A percentile compares a stretch with the other conserved stretches of the same genome.
phyloP scores from a whole-genome alignment of 106 monocot species.

The Dioscorea alata region DNA sequence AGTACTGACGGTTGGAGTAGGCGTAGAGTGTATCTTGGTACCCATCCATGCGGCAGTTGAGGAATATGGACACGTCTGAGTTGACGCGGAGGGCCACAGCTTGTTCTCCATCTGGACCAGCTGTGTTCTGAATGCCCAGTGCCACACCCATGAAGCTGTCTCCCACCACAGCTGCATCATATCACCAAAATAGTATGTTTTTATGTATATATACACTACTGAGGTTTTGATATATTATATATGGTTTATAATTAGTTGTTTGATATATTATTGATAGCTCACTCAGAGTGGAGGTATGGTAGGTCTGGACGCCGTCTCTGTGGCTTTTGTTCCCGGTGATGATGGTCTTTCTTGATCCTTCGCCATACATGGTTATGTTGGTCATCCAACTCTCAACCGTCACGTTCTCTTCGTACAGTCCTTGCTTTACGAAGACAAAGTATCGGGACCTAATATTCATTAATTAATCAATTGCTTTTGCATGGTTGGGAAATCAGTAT shows the following conservation, averaged over 20 bases:
- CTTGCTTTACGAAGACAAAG: conserved; percentile 21
- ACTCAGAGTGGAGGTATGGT: conserved; percentile 22
- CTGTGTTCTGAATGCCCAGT: conserved; percentile 31
- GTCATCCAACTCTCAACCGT: conserved; percentile 8
- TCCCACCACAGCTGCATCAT: too few relatives aligned
- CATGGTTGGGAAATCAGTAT: too few relatives aligned
- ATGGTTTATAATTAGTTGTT: background rate
- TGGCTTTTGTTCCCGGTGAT: conserved; percentile 17
- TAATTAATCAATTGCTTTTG: too few relatives aligned
- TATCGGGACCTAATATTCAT: background rate
- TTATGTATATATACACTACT: too few relatives aligned
- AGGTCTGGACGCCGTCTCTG: conserved; percentile 10
- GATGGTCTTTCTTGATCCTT: conserved; percentile 25
- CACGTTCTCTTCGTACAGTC: conserved; percentile 23
- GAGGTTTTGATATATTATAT: too few relatives aligned
- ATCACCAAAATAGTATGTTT: too few relatives aligned
- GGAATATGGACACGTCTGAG: conserved; percentile 33
- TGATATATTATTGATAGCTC: background rate
- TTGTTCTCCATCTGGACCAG: conserved; percentile 34
- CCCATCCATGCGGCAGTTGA: conserved; percentile 31
- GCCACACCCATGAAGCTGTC: conserved; percentile 22
- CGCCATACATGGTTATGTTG: conserved; percentile 27
- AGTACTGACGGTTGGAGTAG: conserved; percentile 40
- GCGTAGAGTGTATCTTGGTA: conserved; percentile 53
- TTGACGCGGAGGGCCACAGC: conserved; percentile 28